Conservation (phyloP, 2,329 filamentous ascomycete genomes). For the Colletotrichum endophyticum region DNA sequence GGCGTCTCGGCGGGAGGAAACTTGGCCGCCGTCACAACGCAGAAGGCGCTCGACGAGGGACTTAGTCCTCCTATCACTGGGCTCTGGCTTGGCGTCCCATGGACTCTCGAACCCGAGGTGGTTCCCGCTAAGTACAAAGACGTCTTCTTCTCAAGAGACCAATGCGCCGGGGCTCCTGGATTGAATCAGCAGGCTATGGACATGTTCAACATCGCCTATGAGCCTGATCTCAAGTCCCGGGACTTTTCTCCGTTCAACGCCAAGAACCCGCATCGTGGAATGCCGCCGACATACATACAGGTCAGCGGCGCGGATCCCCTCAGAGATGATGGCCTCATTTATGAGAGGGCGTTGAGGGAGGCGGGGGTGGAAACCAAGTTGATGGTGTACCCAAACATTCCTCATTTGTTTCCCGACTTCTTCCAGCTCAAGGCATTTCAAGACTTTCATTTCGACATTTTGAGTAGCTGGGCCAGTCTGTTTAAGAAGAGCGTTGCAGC, state of each 20-base stretch:
- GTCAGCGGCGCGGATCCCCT: conserved; percentile 54
- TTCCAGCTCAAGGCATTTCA: neutral
- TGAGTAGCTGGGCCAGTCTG: neutral
- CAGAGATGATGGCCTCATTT: conserved; percentile 57
- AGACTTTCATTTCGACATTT: neutral
- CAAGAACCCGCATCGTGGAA: conserved; percentile 28
- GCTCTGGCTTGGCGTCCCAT: neutral
- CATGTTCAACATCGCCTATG: conserved; percentile 33
- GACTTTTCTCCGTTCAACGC: conserved; percentile 36
- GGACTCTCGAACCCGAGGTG: neutral
- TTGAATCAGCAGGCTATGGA: conserved; percentile 30
- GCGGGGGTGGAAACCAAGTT: conserved; percentile 45
- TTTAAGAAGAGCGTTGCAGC: neutral
- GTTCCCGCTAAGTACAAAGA: conserved; percentile 39
- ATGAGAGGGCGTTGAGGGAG: conserved; percentile 49
- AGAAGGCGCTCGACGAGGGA: neutral
- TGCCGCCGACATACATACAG: conserved; percentile 54
- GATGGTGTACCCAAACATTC: neutral
- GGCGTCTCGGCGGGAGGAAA: conserved; percentile 32
- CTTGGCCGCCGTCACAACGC: conserved; percentile 21
- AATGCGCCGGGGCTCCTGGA: conserved; percentile 43
- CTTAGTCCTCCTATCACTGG: neutral
- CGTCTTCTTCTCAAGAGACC: conserved; percentile 40
- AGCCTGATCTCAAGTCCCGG: conserved; percentile 28
- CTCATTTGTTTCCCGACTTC: neutral